These are phyloP conservation scores for Cicer bijugum DNA, from an alignment of 306 rosid species.

Conservation along the genomic window DNA sequence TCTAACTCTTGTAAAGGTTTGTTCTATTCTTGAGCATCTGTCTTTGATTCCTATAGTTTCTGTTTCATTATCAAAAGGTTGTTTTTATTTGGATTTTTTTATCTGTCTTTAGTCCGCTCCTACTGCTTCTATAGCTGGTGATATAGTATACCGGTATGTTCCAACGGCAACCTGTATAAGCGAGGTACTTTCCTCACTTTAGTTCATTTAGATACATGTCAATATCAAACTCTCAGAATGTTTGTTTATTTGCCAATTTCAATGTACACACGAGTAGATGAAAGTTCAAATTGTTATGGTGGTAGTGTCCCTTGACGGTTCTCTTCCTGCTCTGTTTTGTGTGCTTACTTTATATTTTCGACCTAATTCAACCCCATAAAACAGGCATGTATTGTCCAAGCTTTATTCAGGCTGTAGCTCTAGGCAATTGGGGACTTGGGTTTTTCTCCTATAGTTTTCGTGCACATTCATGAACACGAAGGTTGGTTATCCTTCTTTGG, in stretches of 20 bases:
- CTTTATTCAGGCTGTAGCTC: neutral
- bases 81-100: conserved; percentile 36
- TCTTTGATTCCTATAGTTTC: conserved; percentile 36
- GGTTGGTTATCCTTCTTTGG: conserved; percentile 25
- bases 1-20: conserved; percentile 88
- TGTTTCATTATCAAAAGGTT: conserved; percentile 35
- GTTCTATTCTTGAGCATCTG: conserved; percentile 42
- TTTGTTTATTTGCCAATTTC: conserved; percentile 32
- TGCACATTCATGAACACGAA: neutral
- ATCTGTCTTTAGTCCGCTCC: conserved; percentile 77
- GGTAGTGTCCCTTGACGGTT: conserved; percentile 8
- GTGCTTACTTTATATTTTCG: neutral
- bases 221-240: neutral
- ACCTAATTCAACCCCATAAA: neutral
- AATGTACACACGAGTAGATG: neutral
- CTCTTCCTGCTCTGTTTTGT: neutral
- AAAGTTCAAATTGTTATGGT: conserved; percentile 6
- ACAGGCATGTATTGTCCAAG: neutral
- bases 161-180: conserved; percentile 94
- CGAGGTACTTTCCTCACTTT: conserved; percentile 65
- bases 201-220: conserved; percentile 14
- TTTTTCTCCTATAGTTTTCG: neutral
- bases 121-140: conserved; percentile 80
- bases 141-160: conserved; percentile 80
- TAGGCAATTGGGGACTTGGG: neutral